Conservation (phyloP, 2,329 filamentous ascomycete genomes). For the Torrubiellomyces zombiae region DNA sequence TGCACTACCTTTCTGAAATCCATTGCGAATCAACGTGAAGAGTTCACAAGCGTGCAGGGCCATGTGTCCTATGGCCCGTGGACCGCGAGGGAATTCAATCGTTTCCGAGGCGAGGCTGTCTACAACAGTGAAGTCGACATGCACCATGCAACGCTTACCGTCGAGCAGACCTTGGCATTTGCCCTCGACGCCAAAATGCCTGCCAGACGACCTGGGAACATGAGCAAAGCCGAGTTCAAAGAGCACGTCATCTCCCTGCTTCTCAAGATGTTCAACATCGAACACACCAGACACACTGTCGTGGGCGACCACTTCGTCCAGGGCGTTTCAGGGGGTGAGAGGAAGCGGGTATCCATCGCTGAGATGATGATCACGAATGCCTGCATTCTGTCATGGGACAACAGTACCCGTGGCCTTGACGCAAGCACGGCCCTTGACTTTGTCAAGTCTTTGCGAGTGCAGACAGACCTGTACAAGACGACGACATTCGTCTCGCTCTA, state of each 20-base stretch:
- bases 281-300: constrained; percentile 70
- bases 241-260: constrained; percentile 56
- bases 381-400: constrained; percentile 60
- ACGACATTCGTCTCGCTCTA: constrained; percentile 78
- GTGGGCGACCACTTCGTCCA: constrained; percentile 71
- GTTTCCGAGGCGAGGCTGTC: constrained; percentile 65
- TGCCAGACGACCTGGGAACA: constrained; percentile 57
- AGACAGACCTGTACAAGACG: constrained; percentile 71
- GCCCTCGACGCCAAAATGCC: constrained; percentile 75
- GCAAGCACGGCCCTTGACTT: constrained; percentile 52
- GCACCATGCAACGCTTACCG: constrained; percentile 71
- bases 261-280: constrained; percentile 86
- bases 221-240: constrained; percentile 61
- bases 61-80: constrained; percentile 67
- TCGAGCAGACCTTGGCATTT: constrained; percentile 74
- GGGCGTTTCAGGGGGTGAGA: constrained; percentile 64
- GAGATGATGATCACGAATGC: constrained; percentile 67
- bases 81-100: constrained; percentile 51
- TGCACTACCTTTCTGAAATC: constrained; percentile 55
- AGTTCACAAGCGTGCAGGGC: constrained; percentile 40
- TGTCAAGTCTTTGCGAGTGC: constrained; percentile 52
- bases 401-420: constrained; percentile 53
- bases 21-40: constrained; percentile 47
- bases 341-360: constrained; percentile 67
- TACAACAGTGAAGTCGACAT: constrained; percentile 72